These are phyloP conservation scores for Recurvomyces mirabilis DNA, from an alignment of 495 filamentous ascomycete genomes.

Conservation along the genomic window DNA sequence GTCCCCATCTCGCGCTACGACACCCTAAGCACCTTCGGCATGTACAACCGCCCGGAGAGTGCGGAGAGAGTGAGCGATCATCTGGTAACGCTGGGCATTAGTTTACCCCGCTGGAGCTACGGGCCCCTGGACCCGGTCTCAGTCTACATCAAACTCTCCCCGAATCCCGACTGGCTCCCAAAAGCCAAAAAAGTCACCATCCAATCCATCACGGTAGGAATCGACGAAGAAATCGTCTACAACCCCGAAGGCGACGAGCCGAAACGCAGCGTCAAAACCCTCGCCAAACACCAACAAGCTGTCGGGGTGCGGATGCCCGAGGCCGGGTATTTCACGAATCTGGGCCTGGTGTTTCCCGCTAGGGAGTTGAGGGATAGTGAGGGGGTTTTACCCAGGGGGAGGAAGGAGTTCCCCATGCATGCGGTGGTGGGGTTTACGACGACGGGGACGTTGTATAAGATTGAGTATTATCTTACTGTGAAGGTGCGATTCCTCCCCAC, in stretches of 20 bases:
- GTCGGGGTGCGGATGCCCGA: slow-evolving; percentile 77
- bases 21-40: slow-evolving; percentile 94
- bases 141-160: slow-evolving; percentile 84
- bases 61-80: slow-evolving; percentile 79
- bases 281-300: slow-evolving; percentile 71
- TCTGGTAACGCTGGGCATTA: slow-evolving; percentile 81
- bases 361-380: slow-evolving; percentile 83
- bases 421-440: slow-evolving; percentile 85
- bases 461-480: slow-evolving; percentile 90
- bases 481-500: slow-evolving; percentile 49
- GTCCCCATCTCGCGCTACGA: slow-evolving; percentile 89
- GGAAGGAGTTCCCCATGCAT: slow-evolving; percentile 81
- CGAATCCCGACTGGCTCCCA: slow-evolving; percentile 79
- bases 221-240: slow-evolving; percentile 95
- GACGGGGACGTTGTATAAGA: slow-evolving; percentile 88
- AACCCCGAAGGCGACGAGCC: slow-evolving; percentile 98
- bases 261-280: slow-evolving; percentile 73
- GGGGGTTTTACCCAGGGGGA: slow-evolving; percentile 74
- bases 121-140: slow-evolving; percentile 90
- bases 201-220: slow-evolving; percentile 80
- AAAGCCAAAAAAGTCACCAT: slow-evolving; percentile 92
- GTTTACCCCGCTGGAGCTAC: slow-evolving; percentile 89
- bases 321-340: slow-evolving; percentile 77
- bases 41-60: slow-evolving; percentile 94
- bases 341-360: slow-evolving; percentile 81